Base-by-base conservation (phyloP, 768 basidiomycete species). In the Lactarius quietus region DNA sequence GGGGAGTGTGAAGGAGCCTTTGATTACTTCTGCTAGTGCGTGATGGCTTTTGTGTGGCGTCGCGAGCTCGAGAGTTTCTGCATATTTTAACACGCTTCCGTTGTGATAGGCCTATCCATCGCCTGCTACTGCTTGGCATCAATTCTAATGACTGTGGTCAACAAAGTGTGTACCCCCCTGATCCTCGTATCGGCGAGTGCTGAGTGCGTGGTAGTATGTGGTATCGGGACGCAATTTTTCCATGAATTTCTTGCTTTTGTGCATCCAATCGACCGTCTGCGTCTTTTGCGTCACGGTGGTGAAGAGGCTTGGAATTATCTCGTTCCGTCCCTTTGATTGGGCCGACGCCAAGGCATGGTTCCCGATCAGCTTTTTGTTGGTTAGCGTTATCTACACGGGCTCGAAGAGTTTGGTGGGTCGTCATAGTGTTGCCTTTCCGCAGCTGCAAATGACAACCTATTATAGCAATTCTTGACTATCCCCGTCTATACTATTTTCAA, bases 401-500 rank as follows among this genome's bases (percentile, higher is more conserved):
- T 95, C 93, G 28, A 99, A 99, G 77, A 93, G 92, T 74, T 80
- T 99, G 75, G 96, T 95, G 69, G 77, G 95, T 82, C 33, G 38
- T 38, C 20, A 63, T 12, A 1, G 36, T 20, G 28, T 6, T 9
- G 15, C 7, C 23, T 41, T 29, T 41, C 15, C 61, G 33, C 45
- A 1, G 36, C 6, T 20, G 8, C 4, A 15, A 3, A 17, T 61
- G 29, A 53, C 33, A 38, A 26, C 28, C 33, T 14, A 51, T 23
- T 39, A 6, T 76, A 98, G 95, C 97, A 98, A 95, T 93, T 88
- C 77, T 82, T 99, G 57, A 92, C 87, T 69, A 98, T 99, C 76
- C 97, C 97, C 0, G 88, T 98, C 31, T 99, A 98, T 78, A 98
- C 97, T 0, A 98, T 99, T 68, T 98, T 98, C 85, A 99, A 99